These are phyloP conservation scores for Globisporangium carolinianum DNA, from an alignment of 352 stramenopile species.

Conservation along the genomic window DNA sequence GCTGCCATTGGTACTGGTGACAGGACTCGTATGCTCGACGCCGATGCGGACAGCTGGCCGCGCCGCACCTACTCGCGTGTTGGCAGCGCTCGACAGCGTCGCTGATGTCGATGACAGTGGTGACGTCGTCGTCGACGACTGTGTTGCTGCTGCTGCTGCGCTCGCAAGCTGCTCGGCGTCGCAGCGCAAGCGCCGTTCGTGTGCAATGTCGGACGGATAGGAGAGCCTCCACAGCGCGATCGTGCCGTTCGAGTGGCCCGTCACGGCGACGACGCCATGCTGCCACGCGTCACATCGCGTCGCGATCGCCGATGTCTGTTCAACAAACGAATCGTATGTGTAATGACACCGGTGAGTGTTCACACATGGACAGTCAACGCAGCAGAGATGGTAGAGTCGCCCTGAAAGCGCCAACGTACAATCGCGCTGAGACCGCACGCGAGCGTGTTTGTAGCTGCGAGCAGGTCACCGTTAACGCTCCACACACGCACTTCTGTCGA, in stretches of 20 bases:
- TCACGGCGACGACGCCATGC: constrained; percentile 54
- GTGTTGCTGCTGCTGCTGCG: neutral
- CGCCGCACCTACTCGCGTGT: constrained; percentile 6
- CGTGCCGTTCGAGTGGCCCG: constrained; percentile 61
- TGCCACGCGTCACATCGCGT: constrained; percentile 76
- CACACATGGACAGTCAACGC: neutral
- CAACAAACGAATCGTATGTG: neutral
- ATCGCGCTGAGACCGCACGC: constrained; percentile 41
- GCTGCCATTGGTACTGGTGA: constrained; percentile 5
- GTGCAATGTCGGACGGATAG: constrained; percentile 49
- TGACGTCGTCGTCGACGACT: neutral
- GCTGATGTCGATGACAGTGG: too few relatives aligned
- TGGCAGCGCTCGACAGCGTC: neutral
- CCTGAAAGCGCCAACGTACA: constrained; percentile 22
- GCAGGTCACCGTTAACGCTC: constrained; percentile 75
- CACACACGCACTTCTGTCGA: constrained; percentile 49
- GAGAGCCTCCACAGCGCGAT: constrained; percentile 64
- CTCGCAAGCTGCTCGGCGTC: constrained; percentile 3
- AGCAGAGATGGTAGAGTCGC: too few relatives aligned
- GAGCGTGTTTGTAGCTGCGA: constrained; percentile 37
- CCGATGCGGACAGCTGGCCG: constrained; percentile 10
- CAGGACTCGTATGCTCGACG: constrained; percentile 2
- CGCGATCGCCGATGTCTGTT: constrained; percentile 45
- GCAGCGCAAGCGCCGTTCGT: constrained; percentile 13
- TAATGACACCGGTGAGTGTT: neutral